Base-by-base conservation (phyloP, 2,329 filamentous ascomycete species). In the Amphichorda felina region DNA sequence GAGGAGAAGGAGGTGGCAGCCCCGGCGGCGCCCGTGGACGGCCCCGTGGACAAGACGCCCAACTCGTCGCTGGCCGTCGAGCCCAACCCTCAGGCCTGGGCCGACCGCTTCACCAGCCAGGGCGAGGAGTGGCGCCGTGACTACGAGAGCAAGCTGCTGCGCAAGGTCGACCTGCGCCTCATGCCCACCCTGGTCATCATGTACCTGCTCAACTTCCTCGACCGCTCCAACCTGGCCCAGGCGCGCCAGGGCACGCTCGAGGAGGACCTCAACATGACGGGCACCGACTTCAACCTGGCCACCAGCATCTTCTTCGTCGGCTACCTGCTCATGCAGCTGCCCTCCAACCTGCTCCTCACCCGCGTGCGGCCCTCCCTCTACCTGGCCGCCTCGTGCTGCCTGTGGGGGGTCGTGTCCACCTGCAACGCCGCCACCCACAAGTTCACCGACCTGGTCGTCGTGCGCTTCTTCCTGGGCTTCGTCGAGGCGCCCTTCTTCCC, bases 231-330 rank as follows among this genome's bases (percentile, higher is more conserved):
- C 41, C 54, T 75, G 0, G 64, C 68, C 0, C 69, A 75, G 45
- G 70, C 70, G 0, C 59, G 71, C 4, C 59, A 73, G 22, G 69
- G 68, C 1, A 61, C 62, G 0, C 54, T 76, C 0, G 70, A 76
- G 38, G 38, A 55, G 16, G 72, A 76, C 38, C 53, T 76, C 0
- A 51, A 51, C 1, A 71, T 76, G 64, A 55, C 47, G 5, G 69
- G 69, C 7, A 74, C 68, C 2, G 67, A 77, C 33, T 75, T 70
- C 45, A 74, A 75, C 42, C 50, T 72, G 4, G 62, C 78, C 0
- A 63, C 80, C 1, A 74, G 72, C 0, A 53, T 74, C 34, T 80
- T 80, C 50, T 75, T 74, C 40, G 69, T 75, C 2, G 66, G 72
- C 4, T 79, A 79, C 43, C 54, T 78, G 1, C 51, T 75, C 10